A percentile compares a stretch with the other conserved stretches of the same genome.
Conservation (phyloP, 2,329 filamentous ascomycete species). For the Alternaria panax region DNA sequence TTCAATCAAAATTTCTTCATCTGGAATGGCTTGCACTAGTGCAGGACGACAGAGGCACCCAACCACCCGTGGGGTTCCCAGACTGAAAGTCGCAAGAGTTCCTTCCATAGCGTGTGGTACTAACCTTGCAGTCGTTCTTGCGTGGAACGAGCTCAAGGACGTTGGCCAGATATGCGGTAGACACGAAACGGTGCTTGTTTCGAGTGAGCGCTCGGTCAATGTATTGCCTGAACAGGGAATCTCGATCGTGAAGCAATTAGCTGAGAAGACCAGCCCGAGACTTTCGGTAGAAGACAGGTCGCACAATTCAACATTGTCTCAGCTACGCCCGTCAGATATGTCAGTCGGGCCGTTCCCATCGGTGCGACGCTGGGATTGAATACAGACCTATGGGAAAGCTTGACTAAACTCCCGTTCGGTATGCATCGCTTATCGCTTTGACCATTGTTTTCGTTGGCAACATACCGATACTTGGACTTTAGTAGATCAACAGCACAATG, state of each 20-base stretch:
- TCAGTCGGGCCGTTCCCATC: not conserved
- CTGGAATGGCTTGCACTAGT: not conserved
- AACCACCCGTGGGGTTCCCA: not conserved
- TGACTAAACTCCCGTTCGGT: not conserved
- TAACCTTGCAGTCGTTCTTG: not conserved
- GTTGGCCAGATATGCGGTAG: not conserved
- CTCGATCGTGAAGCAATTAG: conserved; percentile 11
- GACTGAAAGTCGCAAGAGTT: not conserved
- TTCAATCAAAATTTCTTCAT: conserved; percentile 17
- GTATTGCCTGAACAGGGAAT: conserved; percentile 2
- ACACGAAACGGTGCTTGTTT: conserved; percentile 11
- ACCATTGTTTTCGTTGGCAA: not conserved
- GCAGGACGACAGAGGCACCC: not conserved
- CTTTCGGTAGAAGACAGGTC: not conserved
- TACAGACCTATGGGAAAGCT: not conserved
- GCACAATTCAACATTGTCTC: not conserved
- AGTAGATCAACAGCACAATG: not conserved
- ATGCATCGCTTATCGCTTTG: not conserved
- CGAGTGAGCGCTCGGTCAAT: not conserved
- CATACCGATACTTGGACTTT: not conserved
- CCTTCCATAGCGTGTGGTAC: not conserved
- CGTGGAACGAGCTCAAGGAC: not conserved
- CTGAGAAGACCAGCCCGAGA: not conserved
- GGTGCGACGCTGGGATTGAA: not conserved
- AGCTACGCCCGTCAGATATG: not conserved